Conservation (phyloP, 441 rosid species). For the Euphorbia celastroides region DNA sequence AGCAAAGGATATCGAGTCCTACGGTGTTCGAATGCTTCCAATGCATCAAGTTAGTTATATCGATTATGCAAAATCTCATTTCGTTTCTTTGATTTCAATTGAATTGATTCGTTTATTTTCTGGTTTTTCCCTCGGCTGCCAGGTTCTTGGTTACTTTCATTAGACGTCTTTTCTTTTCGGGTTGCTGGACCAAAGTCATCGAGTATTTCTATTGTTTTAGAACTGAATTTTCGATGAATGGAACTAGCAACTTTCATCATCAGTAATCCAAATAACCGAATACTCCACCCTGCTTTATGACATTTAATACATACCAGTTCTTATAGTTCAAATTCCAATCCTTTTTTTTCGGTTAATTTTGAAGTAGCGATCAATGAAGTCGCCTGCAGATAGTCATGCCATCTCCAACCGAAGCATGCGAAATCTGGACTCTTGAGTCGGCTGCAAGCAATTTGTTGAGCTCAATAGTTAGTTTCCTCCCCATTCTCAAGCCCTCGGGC, state of each 20-base stretch:
- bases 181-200: neutral
- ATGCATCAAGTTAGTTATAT: slow-evolving; percentile 60
- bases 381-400: too few relatives aligned
- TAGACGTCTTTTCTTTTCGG: slow-evolving; percentile 30
- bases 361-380: too few relatives aligned
- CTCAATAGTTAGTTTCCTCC: too few relatives aligned
- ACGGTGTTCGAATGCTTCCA: slow-evolving; percentile 71
- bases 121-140: slow-evolving; percentile 53
- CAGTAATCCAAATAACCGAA: neutral
- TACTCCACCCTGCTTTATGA: neutral
- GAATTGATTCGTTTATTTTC: neutral
- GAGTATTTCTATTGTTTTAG: neutral
- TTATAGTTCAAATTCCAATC: too few relatives aligned
- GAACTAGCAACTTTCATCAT: neutral
- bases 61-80: neutral
- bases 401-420: too few relatives aligned
- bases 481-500: too few relatives aligned
- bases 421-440: too few relatives aligned
- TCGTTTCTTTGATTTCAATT: neutral
- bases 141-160: slow-evolving; percentile 85
- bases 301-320: too few relatives aligned
- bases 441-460: too few relatives aligned
- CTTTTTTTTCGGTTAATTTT: too few relatives aligned
- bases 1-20: slow-evolving; percentile 67
- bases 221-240: neutral